Base-by-base conservation (phyloP, 2,329 filamentous ascomycete genomes). In the Sporothrix protearum region DNA sequence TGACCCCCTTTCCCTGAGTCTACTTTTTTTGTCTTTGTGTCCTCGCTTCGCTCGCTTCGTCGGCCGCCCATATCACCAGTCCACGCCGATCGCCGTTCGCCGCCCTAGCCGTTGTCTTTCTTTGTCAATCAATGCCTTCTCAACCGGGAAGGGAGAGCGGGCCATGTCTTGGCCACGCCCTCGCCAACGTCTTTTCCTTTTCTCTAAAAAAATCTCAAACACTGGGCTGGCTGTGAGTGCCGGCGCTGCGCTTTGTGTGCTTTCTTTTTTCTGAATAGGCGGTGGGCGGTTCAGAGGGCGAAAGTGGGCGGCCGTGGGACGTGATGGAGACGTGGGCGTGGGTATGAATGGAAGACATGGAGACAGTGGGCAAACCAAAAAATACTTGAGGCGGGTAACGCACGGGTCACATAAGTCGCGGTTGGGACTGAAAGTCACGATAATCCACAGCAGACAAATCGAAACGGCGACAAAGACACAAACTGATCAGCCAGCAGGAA, bases 251-350 rank as follows among this genome's bases (percentile, higher is more conserved):
- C 19, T 42, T 33, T 66, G 39, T 49, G 25, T 66, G 42, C 63
- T 66, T 66, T 49, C 42, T 66, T 66, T 64, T 64, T 66, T 49
- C 39, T 22, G 42, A 45, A 47, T 22, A 66, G 28, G 63, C 14
- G 63, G 42, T 49, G 36, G 57, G 25, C 36, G 39, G 59, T 25
- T 14, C 42, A 14, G 19, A 47, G 42, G 14, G 42, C 42, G 14
- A 12, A 14, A 47, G 42, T 47, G 14, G 42, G 42, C 42, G 42
- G 14, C 42, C 42, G 12, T 19, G 42, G 42, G 49, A 28, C 16
- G 45, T 16, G 16, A 22, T 49, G 45, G 45, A 36, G 45, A 19
- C 49, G 39, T 45, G 7, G 49, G 16, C 49, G 28, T 25, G 25
- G 49, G 8, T 12, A 49, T 7, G 19, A 49, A 49, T n/a, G 45